phyloP scores from a whole-genome alignment of 192 early-diverging fungal species.

The Geranomyces variabilis region DNA sequence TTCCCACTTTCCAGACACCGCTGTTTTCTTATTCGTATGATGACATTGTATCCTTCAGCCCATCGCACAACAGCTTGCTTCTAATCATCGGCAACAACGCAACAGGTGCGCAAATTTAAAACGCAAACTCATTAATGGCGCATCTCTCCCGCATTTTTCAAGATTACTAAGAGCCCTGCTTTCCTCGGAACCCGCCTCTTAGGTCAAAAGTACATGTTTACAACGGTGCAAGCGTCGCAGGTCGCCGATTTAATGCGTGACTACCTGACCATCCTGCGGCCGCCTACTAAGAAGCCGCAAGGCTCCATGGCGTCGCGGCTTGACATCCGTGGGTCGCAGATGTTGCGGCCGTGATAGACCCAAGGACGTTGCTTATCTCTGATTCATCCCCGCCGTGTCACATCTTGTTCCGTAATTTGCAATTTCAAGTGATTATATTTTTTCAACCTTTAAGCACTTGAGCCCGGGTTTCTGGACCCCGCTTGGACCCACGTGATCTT shows the following conservation, averaged over 20 bases:
- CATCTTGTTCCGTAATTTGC: no score
- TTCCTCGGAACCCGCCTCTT: no score
- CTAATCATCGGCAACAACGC: constrained; percentile 45
- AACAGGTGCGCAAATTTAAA: constrained; percentile 23
- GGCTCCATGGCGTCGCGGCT: neutral
- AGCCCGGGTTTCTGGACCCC: no score
- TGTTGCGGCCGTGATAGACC: no score
- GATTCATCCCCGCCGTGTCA: no score
- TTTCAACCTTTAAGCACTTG: no score
- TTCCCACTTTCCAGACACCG: constrained; percentile 33
- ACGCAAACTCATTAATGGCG: neutral
- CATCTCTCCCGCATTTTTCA: no score
- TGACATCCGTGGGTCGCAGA: neutral
- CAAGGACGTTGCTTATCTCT: no score
- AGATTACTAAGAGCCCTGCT: constrained; percentile 1
- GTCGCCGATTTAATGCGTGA: constrained; percentile 50
- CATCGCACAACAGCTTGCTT: constrained; percentile 47
- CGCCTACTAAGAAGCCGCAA: neutral
- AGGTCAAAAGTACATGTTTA: constrained; percentile 55
- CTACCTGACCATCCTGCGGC: constrained; percentile 35
- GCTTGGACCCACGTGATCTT: no score
- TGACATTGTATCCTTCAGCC: constrained; percentile 47
- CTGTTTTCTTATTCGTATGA: constrained; percentile 41
- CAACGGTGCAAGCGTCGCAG: constrained; percentile 41
- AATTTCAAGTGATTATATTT: no score